phyloP scores from a whole-genome alignment of 2,329 filamentous ascomycete genomes.

The Gaeumannomyces tritici region DNA sequence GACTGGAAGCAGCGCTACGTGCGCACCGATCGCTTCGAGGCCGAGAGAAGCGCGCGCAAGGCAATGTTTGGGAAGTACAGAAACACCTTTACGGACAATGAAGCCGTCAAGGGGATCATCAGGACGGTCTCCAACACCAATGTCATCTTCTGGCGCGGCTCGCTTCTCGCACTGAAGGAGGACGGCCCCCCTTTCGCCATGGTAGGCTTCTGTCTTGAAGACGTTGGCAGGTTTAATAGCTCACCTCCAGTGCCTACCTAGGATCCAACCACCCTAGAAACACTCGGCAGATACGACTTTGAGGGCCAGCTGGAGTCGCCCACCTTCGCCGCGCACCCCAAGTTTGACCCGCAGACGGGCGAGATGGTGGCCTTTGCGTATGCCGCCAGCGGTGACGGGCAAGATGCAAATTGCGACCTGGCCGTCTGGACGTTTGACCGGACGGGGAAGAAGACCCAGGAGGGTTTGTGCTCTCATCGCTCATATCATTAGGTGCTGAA shows the following conservation, averaged over 20 bases:
- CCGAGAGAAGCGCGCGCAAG: slow-evolving; percentile 18
- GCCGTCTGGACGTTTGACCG: slow-evolving; percentile 34
- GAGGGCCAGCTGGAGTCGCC: slow-evolving; percentile 36
- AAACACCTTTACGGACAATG: slow-evolving; percentile 47
- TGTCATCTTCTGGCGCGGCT: slow-evolving; percentile 46
- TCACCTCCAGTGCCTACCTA: too few relatives aligned
- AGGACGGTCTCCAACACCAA: slow-evolving; percentile 51
- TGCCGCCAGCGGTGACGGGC: slow-evolving; percentile 31
- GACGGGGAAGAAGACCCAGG: slow-evolving; percentile 31
- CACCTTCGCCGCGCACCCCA: slow-evolving; percentile 43
- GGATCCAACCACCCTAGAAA: slow-evolving; percentile 37
- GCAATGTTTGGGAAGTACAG: slow-evolving; percentile 45
- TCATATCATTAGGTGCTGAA: too few relatives aligned
- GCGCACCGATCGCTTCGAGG: slow-evolving; percentile 24
- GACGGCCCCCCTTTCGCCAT: slow-evolving; percentile 40
- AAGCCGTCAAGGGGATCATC: slow-evolving; percentile 43
- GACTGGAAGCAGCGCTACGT: slow-evolving; percentile 33
- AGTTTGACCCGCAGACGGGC: slow-evolving; percentile 39
- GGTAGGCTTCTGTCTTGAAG: slow-evolving; percentile 6
- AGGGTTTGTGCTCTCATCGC: too few relatives aligned
- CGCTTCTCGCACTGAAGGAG: slow-evolving; percentile 46
- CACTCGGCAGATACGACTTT: slow-evolving; percentile 39
- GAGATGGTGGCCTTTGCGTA: slow-evolving; percentile 44
- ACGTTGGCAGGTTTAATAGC: too few relatives aligned
- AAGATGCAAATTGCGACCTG: slow-evolving; percentile 32